Evolutionary conservation across 2,329 filamentous ascomycete genomes (phyloP), one percentile per base, ranked within the genome.

Genomic region (Trichoderma breve): DNA sequence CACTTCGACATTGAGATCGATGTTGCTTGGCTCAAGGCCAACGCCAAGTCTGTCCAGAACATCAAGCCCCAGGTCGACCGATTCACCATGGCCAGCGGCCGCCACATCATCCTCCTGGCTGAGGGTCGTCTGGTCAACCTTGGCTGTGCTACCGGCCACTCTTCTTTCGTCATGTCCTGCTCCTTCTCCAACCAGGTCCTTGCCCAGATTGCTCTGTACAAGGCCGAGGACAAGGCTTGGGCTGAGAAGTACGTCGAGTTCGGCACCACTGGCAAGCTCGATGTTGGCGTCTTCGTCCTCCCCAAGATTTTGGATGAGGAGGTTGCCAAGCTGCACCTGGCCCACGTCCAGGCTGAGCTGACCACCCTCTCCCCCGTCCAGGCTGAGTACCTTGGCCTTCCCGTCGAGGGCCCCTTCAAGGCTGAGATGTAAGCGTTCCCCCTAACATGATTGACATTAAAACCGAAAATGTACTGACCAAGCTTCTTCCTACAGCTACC

Each of bases 151-250:
- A 99, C 96, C 76, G 96, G 96, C 78, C 96, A 99, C 92, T 97
- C 95, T 78, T 98, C 95, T 68, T 99, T 99, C 86, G 96, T 99
- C 78, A 98, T 99, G 96, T 98, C 95, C 80, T 99, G 96, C 92
- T 98, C 95, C 76, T 99, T 99, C 92, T 97, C 95, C 90, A 99
- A 99, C 92, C 96, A 99, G 90, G 96, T 98, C 80, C 93, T 99
- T 83, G 96, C 96, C 78, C 96, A 99, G 89, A 98, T 99, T 87
- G 92, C 97, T 88, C 88, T 99, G 81, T 99, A 86, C 93, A 98
- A 98, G 92, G 92, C 91, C 80, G 88, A 92, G 80, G 95, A 98
- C 83, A 89, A 89, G 82, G 92, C 87, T 72, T 99, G 97, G 84
- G 90, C 92, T 85, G 87, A 93, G 86, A 98, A 98, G 90, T 97